phyloP scores from a whole-genome alignment of 2,329 filamentous ascomycete genomes.

The Aspergillus awamori region DNA sequence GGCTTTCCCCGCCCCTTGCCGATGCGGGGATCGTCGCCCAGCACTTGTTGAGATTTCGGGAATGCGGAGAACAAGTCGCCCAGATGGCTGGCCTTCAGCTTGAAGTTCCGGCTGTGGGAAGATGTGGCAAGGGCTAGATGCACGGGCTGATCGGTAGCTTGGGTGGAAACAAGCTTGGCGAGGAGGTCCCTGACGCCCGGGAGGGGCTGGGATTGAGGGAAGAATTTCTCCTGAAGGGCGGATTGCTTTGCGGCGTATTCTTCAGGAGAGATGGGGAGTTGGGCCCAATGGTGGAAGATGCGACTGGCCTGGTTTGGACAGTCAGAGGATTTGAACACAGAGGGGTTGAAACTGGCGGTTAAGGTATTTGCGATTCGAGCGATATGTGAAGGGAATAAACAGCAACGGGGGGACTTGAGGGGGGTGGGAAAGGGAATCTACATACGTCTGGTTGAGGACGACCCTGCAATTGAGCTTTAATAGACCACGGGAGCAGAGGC shows the following conservation, averaged over 20 bases:
- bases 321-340: neutral
- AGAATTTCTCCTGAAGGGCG: conserved; percentile 69
- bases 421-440: neutral
- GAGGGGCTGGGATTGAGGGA: conserved; percentile 73
- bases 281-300: conserved; percentile 78
- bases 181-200: conserved; percentile 77
- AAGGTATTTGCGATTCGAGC: neutral
- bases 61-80: conserved; percentile 61
- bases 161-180: conserved; percentile 36
- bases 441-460: conserved; percentile 60
- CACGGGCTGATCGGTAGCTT: conserved; percentile 52
- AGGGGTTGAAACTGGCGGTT: neutral
- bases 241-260: conserved; percentile 66
- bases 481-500: conserved; percentile 80
- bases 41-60: conserved; percentile 68
- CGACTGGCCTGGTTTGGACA: conserved; percentile 50
- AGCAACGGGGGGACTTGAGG: neutral
- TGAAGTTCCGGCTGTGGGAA: conserved; percentile 71
- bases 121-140: conserved; percentile 88
- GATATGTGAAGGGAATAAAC: neutral
- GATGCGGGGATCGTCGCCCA: conserved; percentile 85
- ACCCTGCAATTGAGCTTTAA: conserved; percentile 86
- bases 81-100: conserved; percentile 70
- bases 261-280: conserved; percentile 73
- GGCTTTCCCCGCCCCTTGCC: conserved; percentile 84